A percentile compares a stretch with the other conserved stretches of the same genome.
Evolutionary conservation across 495 filamentous ascomycete genomes (phyloP).

Genomic region (Aspergillus hancockii): DNA sequence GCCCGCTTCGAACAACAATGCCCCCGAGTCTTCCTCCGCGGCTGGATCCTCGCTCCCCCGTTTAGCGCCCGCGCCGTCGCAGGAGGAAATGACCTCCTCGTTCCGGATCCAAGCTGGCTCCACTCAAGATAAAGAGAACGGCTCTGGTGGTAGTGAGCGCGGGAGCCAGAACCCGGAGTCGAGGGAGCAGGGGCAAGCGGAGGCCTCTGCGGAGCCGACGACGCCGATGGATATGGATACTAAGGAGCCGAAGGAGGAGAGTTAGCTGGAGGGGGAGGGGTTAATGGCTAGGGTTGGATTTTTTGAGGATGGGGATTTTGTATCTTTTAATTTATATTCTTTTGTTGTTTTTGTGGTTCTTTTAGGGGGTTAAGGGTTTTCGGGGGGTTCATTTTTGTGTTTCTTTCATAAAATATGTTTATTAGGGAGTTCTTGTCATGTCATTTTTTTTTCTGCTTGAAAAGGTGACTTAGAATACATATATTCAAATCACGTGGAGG

Average conservation of each 20-base stretch:
- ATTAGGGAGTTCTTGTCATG: slow-evolving; percentile 3
- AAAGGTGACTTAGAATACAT: not conserved
- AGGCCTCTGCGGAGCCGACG: slow-evolving; percentile 29
- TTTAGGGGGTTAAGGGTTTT: slow-evolving; percentile 3
- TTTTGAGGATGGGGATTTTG: slow-evolving; percentile 25
- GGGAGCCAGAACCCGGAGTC: slow-evolving; percentile 28
- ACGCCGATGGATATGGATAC: slow-evolving; percentile 48
- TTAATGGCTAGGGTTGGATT: not conserved
- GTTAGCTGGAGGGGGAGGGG: slow-evolving; percentile 14
- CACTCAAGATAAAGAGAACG: slow-evolving; percentile 29
- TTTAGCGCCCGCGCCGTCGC: slow-evolving; percentile 41
- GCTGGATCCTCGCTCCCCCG: slow-evolving; percentile 28
- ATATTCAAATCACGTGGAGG: not conserved
- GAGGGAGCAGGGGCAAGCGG: slow-evolving; percentile 17
- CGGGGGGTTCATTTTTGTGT: slow-evolving; percentile 6
- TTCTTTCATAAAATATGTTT: not conserved
- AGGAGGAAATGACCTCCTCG: slow-evolving; percentile 43
- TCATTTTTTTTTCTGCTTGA: not conserved
- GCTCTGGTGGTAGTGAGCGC: slow-evolving; percentile 19
- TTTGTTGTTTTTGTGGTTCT: slow-evolving; percentile 9
- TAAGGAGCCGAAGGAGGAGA: slow-evolving; percentile 38
- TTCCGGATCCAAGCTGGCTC: slow-evolving; percentile 42
- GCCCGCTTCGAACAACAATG: slow-evolving; percentile 22
- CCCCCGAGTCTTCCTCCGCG: slow-evolving; percentile 3
- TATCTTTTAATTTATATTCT: slow-evolving; percentile 7